phyloP scores from a whole-genome alignment of 495 filamentous ascomycete species.

The Tuber borchii region DNA sequence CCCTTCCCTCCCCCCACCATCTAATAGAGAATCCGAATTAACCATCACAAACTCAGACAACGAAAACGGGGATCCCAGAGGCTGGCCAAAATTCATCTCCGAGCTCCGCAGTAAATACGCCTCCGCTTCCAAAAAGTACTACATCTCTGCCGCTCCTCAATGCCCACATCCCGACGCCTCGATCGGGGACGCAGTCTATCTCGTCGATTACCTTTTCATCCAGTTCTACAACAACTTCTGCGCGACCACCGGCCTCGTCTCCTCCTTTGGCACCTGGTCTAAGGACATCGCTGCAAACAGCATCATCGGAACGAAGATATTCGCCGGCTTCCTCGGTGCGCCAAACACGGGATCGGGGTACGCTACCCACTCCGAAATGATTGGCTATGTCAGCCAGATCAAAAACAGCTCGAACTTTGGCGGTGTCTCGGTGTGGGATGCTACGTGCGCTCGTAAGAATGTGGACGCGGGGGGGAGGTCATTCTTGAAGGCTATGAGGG shows the following conservation, averaged over 20 bases:
- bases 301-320: slow-evolving; percentile 7
- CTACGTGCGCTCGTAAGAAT: neutral
- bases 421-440: slow-evolving; percentile 8
- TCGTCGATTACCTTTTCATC: slow-evolving; percentile 46
- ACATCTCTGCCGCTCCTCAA: slow-evolving; percentile 49
- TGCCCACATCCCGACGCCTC: slow-evolving; percentile 47
- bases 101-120: slow-evolving; percentile 43
- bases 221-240: slow-evolving; percentile 48
- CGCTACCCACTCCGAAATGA: neutral
- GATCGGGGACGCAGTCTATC: slow-evolving; percentile 44
- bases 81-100: slow-evolving; percentile 44
- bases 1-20: neutral
- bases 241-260: slow-evolving; percentile 6
- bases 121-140: slow-evolving; percentile 44
- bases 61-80: slow-evolving; percentile 42
- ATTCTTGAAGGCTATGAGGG: neutral
- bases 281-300: neutral
- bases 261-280: slow-evolving; percentile 14
- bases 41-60: slow-evolving; percentile 35
- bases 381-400: slow-evolving; percentile 9
- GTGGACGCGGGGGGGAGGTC: neutral
- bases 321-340: slow-evolving; percentile 4
- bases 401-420: slow-evolving; percentile 7
- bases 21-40: neutral
- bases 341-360: neutral